These are phyloP conservation scores for Leccinum uliginosum DNA, from an alignment of 768 basidiomycete species.

Conservation along the genomic window DNA sequence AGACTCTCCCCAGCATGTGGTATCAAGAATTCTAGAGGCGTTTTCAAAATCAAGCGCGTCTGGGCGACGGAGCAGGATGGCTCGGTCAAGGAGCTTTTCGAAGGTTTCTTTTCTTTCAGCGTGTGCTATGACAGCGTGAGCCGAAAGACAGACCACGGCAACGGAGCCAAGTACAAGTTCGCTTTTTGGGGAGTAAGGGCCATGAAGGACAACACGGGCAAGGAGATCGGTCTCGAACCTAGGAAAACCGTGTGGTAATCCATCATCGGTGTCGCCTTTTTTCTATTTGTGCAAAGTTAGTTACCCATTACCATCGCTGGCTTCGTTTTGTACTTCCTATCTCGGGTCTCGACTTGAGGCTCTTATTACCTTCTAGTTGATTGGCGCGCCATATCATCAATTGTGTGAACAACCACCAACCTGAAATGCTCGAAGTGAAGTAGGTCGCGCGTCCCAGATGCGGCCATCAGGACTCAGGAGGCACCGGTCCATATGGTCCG, in stretches of 20 bases:
- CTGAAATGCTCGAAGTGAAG: neutral
- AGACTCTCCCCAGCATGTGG: slow-evolving; percentile 28
- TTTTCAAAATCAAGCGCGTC: slow-evolving; percentile 33
- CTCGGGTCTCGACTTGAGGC: neutral
- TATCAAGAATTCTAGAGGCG: slow-evolving; percentile 31
- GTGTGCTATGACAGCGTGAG: slow-evolving; percentile 33
- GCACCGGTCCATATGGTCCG: neutral
- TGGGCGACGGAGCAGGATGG: slow-evolving; percentile 27
- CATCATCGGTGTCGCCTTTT: neutral
- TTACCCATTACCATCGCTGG: neutral
- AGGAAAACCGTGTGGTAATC: slow-evolving; percentile 16
- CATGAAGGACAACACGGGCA: slow-evolving; percentile 29
- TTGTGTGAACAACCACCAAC: neutral
- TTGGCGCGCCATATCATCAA: neutral
- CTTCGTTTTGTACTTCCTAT: neutral
- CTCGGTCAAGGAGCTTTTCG: slow-evolving; percentile 34
- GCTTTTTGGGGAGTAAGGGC: slow-evolving; percentile 39
- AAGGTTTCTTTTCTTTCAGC: slow-evolving; percentile 36
- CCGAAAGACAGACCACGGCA: slow-evolving; percentile 34
- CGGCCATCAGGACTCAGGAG: too few relatives aligned
- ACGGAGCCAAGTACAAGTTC: slow-evolving; percentile 25
- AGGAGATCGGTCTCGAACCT: slow-evolving; percentile 32
- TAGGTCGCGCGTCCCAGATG: neutral
- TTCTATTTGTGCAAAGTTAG: slow-evolving; percentile 5
- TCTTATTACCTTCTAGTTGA: neutral